Evolutionary conservation across 176 grass and related monocot species (phyloP), one percentile per base, ranked within the genome.

Genomic region (Urochloa ruziziensis): DNA sequence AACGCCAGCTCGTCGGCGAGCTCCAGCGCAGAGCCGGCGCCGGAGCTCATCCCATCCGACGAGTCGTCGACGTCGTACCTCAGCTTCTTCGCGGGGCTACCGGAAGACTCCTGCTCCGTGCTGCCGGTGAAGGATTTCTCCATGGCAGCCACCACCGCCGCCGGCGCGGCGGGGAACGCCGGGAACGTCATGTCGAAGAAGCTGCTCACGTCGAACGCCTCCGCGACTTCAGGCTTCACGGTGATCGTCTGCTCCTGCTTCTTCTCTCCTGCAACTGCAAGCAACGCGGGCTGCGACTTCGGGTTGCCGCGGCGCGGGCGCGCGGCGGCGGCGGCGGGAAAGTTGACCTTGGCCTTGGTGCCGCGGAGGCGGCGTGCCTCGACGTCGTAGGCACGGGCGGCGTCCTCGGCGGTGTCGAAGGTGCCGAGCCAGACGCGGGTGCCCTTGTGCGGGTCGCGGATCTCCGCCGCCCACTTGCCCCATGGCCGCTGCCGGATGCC

Each of bases 391-490:
- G 94, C 91, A 0, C 77, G 79, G 32, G 91, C 91, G 27, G 94
- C 94, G 14, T 91, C 86, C 42, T 97, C 86, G 24, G 91, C 81
- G 54, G 91, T 90, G 48, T 88, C 64, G 86, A 94, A 94, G n/a
- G 94, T 97, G 73, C 94, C 94, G 35, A 97, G 94, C 94, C 94
- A 97, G 69, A 94, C 87, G 37, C 94, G 84, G 35, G 89, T 86
- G 44, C 94, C 94, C 83, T 97, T 91, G 67, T 82, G 82, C 4
- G 94, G 94, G 79, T 97, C 94, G 52, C 94, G 89, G 72, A 97
- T 97, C 87, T 97, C 94, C 80, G 94, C 94, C 46, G 87, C 94
- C 91, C 89, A 97, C 60, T 90, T 94, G 2, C 94, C 94, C 91
- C 94, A 97, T 19, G 91, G 86, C 0, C 94, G 87, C 75, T 90